Percentiles rank a stretch among this genome's conserved stretches.
Conservation (phyloP, 2,329 filamentous ascomycete species). For the Myrmaecium sp. region DNA sequence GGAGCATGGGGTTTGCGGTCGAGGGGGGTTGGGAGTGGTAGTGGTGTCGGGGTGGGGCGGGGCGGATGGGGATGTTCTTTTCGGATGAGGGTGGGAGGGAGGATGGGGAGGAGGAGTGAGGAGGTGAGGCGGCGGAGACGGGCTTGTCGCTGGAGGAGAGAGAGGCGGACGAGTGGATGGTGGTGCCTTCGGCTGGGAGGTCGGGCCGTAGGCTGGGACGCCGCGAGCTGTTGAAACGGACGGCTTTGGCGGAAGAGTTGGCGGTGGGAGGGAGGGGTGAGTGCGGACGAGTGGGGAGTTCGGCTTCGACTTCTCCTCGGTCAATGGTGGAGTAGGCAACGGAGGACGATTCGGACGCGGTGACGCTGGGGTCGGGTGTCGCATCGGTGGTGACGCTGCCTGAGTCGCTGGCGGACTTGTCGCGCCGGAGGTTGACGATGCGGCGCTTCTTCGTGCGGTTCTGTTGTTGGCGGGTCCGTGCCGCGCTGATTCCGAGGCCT, state of each 20-base stretch:
- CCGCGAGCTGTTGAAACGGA: slow-evolving; percentile 7
- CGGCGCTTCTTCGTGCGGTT: slow-evolving; percentile 68
- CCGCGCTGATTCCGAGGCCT: slow-evolving; percentile 46
- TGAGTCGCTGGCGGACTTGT: slow-evolving; percentile 31
- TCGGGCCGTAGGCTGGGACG: no score
- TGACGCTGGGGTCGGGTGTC: slow-evolving; percentile 34
- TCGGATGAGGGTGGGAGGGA: no score
- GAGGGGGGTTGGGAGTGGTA: slow-evolving; percentile 8
- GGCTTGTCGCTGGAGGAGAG: slow-evolving; percentile 15
- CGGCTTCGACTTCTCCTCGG: slow-evolving; percentile 13
- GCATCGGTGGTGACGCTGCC: slow-evolving; percentile 35
- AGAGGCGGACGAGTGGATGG: slow-evolving; percentile 19
- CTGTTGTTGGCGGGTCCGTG: slow-evolving; percentile 41
- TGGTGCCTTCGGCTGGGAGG: no score
- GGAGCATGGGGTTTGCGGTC: slow-evolving; percentile 9
- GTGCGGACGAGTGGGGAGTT: slow-evolving; percentile 1
- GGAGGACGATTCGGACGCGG: slow-evolving; percentile 38
- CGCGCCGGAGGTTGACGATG: slow-evolving; percentile 62
- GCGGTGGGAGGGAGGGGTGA: not conserved
- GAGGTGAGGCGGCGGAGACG: slow-evolving; percentile 5
- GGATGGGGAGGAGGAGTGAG: slow-evolving; percentile 8
- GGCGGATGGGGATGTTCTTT: no score
- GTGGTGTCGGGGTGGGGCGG: no score
- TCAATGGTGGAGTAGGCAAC: no score
- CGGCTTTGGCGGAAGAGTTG: slow-evolving; percentile 6